Conservation (phyloP, 129 eudicot species). For the Silybum marianum region DNA sequence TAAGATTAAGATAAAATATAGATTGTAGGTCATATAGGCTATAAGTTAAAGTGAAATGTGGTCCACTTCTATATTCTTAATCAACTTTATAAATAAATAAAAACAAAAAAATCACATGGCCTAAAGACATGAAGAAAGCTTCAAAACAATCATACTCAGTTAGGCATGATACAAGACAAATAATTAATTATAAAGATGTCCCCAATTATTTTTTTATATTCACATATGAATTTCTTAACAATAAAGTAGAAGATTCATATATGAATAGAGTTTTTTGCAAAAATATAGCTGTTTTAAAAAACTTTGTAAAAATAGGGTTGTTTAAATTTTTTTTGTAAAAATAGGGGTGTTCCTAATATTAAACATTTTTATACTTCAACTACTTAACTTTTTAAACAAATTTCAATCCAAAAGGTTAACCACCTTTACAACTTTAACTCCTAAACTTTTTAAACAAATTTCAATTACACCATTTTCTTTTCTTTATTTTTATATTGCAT, state of each 20-base stretch:
- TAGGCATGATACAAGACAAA: conserved; percentile 2
- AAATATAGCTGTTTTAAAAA: too few relatives aligned
- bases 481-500: too few relatives aligned
- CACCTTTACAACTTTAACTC: too few relatives aligned
- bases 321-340: too few relatives aligned
- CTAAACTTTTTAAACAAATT: too few relatives aligned
- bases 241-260: neutral
- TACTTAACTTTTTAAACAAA: too few relatives aligned
- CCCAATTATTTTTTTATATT: neutral
- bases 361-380: too few relatives aligned
- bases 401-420: too few relatives aligned
- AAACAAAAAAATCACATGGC: neutral
- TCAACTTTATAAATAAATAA: neutral
- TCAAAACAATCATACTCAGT: neutral
- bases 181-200: neutral
- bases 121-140: neutral
- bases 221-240: neutral
- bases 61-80: neutral
- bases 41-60: neutral
- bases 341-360: too few relatives aligned
- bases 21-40: neutral
- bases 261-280: too few relatives aligned
- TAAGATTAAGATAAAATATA: neutral
- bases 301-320: too few relatives aligned
- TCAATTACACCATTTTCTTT: too few relatives aligned